A percentile compares a stretch with the other conserved stretches of the same genome.
Evolutionary conservation across 1,284 basidiomycete species (phyloP).

Genomic region (Papiliotrema laurentii): DNA sequence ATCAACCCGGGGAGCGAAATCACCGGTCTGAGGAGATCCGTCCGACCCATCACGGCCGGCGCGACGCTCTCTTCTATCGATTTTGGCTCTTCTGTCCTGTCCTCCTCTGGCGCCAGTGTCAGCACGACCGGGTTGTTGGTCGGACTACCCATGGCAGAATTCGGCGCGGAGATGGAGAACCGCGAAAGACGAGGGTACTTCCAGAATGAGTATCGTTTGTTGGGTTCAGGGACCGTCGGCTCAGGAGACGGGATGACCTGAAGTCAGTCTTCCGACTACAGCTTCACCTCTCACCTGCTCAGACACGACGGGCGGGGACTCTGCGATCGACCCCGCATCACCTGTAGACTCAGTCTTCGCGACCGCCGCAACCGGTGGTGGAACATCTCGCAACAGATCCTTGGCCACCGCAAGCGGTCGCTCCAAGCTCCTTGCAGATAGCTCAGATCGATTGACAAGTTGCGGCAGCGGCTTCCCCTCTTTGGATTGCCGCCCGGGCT

Average conservation of each 20-base stretch:
- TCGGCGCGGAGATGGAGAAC: constrained; percentile 16
- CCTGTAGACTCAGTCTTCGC: background rate
- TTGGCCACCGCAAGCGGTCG: constrained; percentile 32
- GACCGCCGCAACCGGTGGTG: background rate
- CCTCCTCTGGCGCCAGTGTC: constrained; percentile 1
- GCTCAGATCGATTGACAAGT: constrained; percentile 22
- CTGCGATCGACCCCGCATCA: background rate
- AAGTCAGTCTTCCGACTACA: background rate
- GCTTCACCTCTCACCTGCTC: background rate
- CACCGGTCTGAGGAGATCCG: constrained; percentile 10
- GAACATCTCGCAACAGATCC: constrained; percentile 21
- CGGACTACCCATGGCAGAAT: constrained; percentile 5
- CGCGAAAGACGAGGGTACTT: constrained; percentile 19
- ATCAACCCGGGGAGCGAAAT: constrained; percentile 55
- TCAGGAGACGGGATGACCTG: background rate
- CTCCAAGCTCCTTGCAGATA: constrained; percentile 15
- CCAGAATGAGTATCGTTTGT: constrained; percentile 19
- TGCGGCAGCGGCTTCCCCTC: constrained; percentile 20
- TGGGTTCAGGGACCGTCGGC: constrained; percentile 4
- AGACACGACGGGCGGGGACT: background rate
- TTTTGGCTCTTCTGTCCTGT: background rate
- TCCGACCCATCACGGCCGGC: background rate
- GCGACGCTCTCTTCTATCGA: background rate
- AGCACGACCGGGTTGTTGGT: constrained; percentile 8
- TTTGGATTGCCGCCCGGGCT: constrained; percentile 55